Base-by-base conservation (phyloP, 2,329 filamentous ascomycete genomes). In the Fusarium decemcellulare region DNA sequence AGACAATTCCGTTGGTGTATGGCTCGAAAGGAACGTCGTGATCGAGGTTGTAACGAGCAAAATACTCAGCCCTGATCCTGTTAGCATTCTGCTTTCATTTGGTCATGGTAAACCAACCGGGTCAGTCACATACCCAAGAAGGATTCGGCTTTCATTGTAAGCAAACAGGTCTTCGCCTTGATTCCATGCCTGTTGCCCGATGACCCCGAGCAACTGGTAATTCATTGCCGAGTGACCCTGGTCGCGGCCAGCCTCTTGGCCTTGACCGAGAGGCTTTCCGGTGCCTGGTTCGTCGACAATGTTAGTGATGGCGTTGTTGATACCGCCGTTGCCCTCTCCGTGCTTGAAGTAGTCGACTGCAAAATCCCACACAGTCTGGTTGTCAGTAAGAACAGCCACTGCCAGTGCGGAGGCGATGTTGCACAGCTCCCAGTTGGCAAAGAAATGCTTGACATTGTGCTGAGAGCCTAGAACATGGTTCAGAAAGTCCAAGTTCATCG, bases 101-200 rank as follows among this genome's bases (percentile, higher is more conserved):
- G 23, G 23, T 23, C 23, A 23, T 23, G 23, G 23, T 23, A 23
- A 23, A 23, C 23, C 23, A 23, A 23, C 3, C 23, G 5, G 23
- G 23, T 23, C 23, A 23, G 3, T 23, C 23, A 61, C 61, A n/a
- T 59, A 69, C 69, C 69, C 69, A 1, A 67, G 59, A 2, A 71
- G 68, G 4, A 71, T 71, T 1, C 65, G 68, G 10, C 62, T 71
- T 10, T 71, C 42, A 12, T 67, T 63, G 7, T 67, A 71, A 2
- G 47, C 32, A 50, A 50, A 50, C 14, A 50, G 47, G 14, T 50
- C 47, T n/a, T 50, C 47, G 16, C 47, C 47, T 18, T 50, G 47
- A 9, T 50, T 50, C 47, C 47, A 50, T 18, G 47, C 32, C 47
- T 50, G 47, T 18, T 50, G 47, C 1, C 47, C 32, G 27, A 50